Evolutionary conservation across 225 moss, liverwort and hornwort species (phyloP), one percentile per base, ranked within the genome.

Genomic region (Physcomitrellopsis africana): DNA sequence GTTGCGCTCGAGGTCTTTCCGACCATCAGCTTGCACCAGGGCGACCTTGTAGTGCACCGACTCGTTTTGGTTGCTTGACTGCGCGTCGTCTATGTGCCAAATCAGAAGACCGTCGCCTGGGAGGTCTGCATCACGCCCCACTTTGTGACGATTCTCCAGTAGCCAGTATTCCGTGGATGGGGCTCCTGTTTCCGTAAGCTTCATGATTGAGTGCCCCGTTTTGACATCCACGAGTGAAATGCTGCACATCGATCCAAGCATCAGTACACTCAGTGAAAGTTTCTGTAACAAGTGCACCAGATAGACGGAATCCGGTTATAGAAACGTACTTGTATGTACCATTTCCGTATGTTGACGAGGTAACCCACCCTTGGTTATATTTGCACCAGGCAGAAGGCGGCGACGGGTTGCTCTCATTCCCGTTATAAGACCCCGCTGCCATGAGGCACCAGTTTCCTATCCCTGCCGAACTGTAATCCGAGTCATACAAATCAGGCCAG

Each of bases 371-470:
- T 56, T 86, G 86, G 3, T 83, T 59, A 13, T 72, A 70, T 51
- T 77, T 75, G 42, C 86, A 86, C 86, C 86, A 86, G 0, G 86
- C 86, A 3, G 80, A 83, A 0, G 86, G 86, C 1, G 75, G 80
- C 7, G 86, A 80, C 0, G 86, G 86, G 20, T 86, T 86, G 43
- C 10, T 48, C 47, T 86, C 80, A 63, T 72, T 3, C 10, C 86
- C 86, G 22, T 86, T 86, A 8, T 86, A 86, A 0, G 77, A 80
- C 47, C 86, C 83, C 0, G 80, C 72, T 10, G 86, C 83, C 86
- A 86, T 86, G 75, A 86, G 83, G 75, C 86, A 86, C 86, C 86
- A 86, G 49, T 86, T 24, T 5, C 86, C 86, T 20, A 86, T 83
- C 8, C 86, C 86, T 1, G 82, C 62, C 10, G 80, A 80, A 0